Conservation (phyloP, 1,284 basidiomycete species). For the Puccinia hordei region DNA sequence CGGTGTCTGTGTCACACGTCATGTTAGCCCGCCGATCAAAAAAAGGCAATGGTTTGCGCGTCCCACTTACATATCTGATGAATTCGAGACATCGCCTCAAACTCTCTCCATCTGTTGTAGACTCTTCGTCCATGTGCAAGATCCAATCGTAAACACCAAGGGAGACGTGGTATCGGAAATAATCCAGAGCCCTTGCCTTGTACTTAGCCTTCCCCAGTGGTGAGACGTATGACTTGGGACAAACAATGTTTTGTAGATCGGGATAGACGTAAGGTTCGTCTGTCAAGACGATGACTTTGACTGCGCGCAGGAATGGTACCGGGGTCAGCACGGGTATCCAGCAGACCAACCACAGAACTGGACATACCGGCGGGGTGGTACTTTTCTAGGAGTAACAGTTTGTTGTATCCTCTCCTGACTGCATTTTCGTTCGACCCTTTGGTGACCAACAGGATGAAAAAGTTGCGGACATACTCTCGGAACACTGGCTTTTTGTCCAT, state of each 20-base stretch:
- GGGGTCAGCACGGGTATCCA: neutral
- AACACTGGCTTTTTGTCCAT: conserved; percentile 60
- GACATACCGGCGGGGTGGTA: conserved; percentile 59
- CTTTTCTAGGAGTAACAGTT: conserved; percentile 61
- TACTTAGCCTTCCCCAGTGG: conserved; percentile 61
- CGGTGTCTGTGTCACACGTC: conserved; percentile 55
- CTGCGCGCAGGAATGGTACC: conserved; percentile 29
- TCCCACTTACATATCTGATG: conserved; percentile 57
- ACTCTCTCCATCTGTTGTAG: conserved; percentile 61
- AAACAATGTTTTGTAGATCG: conserved; percentile 61
- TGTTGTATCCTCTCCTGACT: conserved; percentile 60
- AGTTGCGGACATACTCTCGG: conserved; percentile 61
- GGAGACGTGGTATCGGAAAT: conserved; percentile 61
- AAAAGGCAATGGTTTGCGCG: neutral
- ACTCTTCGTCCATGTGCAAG: conserved; percentile 61
- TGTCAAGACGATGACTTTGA: conserved; percentile 60
- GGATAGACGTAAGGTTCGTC: conserved; percentile 61
- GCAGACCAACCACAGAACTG: too few relatives aligned
- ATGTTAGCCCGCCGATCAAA: neutral
- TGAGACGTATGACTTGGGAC: conserved; percentile 61
- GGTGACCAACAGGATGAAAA: conserved; percentile 61
- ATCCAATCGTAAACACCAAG: conserved; percentile 62
- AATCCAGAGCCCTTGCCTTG: conserved; percentile 62
- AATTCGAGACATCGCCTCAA: conserved; percentile 61
- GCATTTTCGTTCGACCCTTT: conserved; percentile 61